phyloP scores from a whole-genome alignment of 257 asterid genomes.

The Solanum okadae region DNA sequence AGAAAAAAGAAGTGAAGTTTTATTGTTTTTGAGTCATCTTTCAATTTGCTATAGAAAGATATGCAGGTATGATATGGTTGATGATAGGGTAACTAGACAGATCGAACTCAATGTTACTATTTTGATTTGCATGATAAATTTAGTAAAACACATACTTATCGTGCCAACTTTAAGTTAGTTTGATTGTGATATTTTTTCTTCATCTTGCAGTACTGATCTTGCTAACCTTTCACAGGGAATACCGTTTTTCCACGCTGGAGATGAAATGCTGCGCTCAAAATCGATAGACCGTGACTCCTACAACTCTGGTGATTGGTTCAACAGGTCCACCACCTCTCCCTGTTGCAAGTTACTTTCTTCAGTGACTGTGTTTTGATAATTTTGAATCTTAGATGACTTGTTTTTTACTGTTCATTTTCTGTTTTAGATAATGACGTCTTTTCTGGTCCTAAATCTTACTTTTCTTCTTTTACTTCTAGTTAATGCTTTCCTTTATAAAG shows the following conservation, averaged over 20 bases:
- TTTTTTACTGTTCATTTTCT: neutral
- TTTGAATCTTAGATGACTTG: neutral
- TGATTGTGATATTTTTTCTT: neutral
- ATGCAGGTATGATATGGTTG: neutral
- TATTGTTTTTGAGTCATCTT: neutral
- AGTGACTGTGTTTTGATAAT: neutral
- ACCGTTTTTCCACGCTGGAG: slow-evolving; percentile 95
- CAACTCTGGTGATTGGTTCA: slow-evolving; percentile 99
- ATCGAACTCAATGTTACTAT: neutral
- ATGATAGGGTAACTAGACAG: neutral
- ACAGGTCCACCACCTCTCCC: slow-evolving; percentile 41
- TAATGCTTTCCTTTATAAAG: neutral
- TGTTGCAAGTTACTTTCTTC: neutral
- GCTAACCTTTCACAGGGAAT: slow-evolving; percentile 48
- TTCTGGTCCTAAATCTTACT: slow-evolving; percentile 3
- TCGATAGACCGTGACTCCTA: slow-evolving; percentile 96
- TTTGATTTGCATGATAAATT: neutral
- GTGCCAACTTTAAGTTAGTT: neutral
- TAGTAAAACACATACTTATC: neutral
- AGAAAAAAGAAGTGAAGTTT: neutral
- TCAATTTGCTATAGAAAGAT: neutral
- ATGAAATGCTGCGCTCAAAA: slow-evolving; percentile 93
- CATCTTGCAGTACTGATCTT: neutral
- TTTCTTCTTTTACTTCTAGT: neutral
- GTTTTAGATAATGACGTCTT: neutral